A percentile compares a stretch with the other conserved stretches of the same genome.
phyloP scores from a whole-genome alignment of 768 basidiomycete genomes.

The Fomitopsis serialis region DNA sequence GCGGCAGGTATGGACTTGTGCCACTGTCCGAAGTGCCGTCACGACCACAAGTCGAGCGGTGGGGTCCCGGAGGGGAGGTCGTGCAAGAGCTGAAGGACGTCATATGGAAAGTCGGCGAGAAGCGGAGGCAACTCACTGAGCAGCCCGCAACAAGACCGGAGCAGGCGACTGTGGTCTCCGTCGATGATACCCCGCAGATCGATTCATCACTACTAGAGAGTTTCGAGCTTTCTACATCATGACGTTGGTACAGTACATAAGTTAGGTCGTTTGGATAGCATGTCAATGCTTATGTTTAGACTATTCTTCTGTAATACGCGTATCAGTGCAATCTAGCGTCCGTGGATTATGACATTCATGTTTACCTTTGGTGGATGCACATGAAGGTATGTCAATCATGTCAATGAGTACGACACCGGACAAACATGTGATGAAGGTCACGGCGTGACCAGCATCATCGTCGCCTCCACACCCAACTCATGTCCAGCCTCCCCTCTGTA shows the following conservation, averaged over 20 bases:
- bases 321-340: no score
- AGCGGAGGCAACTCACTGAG: slow-evolving; percentile 47
- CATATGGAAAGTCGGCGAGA: slow-evolving; percentile 81
- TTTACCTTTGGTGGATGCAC: no score
- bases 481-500: no score
- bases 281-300: background rate
- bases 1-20: slow-evolving; percentile 22
- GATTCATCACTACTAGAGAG: background rate
- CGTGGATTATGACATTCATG: no score
- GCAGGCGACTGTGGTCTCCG: background rate
- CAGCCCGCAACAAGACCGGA: slow-evolving; percentile 3
- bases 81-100: slow-evolving; percentile 84
- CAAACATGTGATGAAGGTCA: no score
- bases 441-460: no score
- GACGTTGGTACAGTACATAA: background rate
- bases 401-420: no score
- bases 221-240: background rate
- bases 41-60: slow-evolving; percentile 33
- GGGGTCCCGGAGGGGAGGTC: slow-evolving; percentile 76
- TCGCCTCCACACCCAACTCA: no score
- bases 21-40: slow-evolving; percentile 18
- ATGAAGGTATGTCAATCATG: no score
- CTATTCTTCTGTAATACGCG: background rate
- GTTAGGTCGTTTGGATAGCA: background rate
- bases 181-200: slow-evolving; percentile 4